These are phyloP conservation scores for Epichloe typhina DNA, from an alignment of 2,329 filamentous ascomycete genomes.

Conservation along the genomic window DNA sequence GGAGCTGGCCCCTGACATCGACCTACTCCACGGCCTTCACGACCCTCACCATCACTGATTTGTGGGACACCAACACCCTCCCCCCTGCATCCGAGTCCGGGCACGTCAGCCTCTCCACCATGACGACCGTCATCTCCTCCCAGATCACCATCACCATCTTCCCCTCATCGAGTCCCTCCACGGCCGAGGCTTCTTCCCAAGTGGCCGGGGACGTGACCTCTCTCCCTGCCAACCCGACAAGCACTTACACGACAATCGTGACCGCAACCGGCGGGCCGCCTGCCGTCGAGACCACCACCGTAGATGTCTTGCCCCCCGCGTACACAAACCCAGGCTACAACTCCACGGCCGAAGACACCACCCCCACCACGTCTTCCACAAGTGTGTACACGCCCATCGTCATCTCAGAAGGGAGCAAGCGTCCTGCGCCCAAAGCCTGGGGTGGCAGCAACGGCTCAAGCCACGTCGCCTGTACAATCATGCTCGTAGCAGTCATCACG, in stretches of 20 bases:
- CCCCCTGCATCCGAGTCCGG: neutral
- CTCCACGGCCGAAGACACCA: slow-evolving; percentile 11
- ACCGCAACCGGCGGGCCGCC: slow-evolving; percentile 18
- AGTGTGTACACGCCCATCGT: slow-evolving; percentile 14
- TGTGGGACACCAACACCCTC: slow-evolving; percentile 11
- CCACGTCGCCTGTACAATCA: slow-evolving; percentile 21
- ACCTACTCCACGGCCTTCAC: slow-evolving; percentile 9
- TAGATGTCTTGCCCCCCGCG: slow-evolving; percentile 15
- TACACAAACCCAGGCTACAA: slow-evolving; percentile 17
- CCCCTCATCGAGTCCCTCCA: neutral
- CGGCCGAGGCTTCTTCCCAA: slow-evolving; percentile 6
- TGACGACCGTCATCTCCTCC: slow-evolving; percentile 13
- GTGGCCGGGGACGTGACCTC: slow-evolving; percentile 14
- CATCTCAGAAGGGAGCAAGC: slow-evolving; percentile 21
- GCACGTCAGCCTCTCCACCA: slow-evolving; percentile 7
- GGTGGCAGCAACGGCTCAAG: slow-evolving; percentile 17
- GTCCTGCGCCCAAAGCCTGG: slow-evolving; percentile 17
- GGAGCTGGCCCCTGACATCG: slow-evolving; percentile 10
- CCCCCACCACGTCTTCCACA: slow-evolving; percentile 12
- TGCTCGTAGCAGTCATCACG: slow-evolving; percentile 23
- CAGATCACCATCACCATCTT: slow-evolving; percentile 14
- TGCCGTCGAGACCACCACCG: slow-evolving; percentile 19
- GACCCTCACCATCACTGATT: slow-evolving; percentile 19
- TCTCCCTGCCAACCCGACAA: slow-evolving; percentile 9
- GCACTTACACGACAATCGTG: slow-evolving; percentile 18